A percentile compares a stretch with the other conserved stretches of the same genome.
phyloP scores from a whole-genome alignment of 306 rosid genomes.

The Malus sieversii region DNA sequence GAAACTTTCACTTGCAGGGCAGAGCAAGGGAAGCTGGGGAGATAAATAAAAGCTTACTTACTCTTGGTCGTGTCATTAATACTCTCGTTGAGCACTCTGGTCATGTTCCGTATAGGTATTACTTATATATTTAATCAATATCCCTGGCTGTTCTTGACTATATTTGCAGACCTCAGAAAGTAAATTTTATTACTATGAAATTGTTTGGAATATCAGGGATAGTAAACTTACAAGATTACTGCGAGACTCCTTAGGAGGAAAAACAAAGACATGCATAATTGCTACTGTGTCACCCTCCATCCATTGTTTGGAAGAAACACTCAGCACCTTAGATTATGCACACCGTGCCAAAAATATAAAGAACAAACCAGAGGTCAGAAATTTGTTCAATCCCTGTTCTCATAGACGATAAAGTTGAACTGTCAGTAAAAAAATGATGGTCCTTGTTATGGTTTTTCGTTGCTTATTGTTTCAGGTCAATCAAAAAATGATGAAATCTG shows the following conservation, averaged over 20 bases:
- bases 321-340: slow-evolving; percentile 94
- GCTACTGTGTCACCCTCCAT: slow-evolving; percentile 97
- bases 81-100: slow-evolving; percentile 99
- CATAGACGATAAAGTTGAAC: background rate
- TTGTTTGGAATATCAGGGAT: slow-evolving; percentile 59
- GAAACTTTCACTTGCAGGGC: slow-evolving; percentile 59
- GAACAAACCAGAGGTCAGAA: slow-evolving; percentile 95
- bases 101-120: slow-evolving; percentile 92
- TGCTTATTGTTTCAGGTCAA: slow-evolving; percentile 55
- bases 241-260: slow-evolving; percentile 98
- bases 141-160: background rate
- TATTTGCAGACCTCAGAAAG: background rate
- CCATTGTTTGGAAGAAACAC: slow-evolving; percentile 98
- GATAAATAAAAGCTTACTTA: slow-evolving; percentile 93
- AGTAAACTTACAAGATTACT: slow-evolving; percentile 90
- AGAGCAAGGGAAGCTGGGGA: slow-evolving; percentile 99
- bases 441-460: slow-evolving; percentile 20
- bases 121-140: background rate
- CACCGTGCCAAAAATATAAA: slow-evolving; percentile 99
- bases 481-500: slow-evolving; percentile 99
- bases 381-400: slow-evolving; percentile 9
- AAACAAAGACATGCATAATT: slow-evolving; percentile 96
- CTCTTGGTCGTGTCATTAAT: slow-evolving; percentile 96
- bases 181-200: slow-evolving; percentile 11
- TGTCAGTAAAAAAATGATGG: background rate